phyloP scores from a whole-genome alignment of 164 flowering plant species.

The Kalanchoe fedtschenkoi region DNA sequence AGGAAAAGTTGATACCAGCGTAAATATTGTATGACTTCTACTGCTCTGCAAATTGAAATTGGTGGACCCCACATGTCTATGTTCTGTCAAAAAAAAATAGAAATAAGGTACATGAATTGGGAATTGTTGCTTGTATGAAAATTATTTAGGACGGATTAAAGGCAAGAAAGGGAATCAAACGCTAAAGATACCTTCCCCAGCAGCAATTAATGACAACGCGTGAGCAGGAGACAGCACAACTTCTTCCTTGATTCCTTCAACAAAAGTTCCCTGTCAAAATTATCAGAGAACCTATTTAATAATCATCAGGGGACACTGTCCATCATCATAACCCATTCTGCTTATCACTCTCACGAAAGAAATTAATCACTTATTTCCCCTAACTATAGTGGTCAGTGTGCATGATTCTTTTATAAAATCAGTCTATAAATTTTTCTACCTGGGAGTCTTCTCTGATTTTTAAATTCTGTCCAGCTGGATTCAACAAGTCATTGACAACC shows the following conservation, averaged over 20 bases:
- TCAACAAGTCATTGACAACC: conserved; percentile 96
- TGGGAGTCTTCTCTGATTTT: conserved; percentile 91
- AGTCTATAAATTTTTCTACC: conserved; percentile 27
- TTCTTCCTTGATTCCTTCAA: conserved; percentile 97
- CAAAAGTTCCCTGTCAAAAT: conserved; percentile 66
- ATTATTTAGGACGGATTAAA: neutral
- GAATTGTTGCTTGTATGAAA: neutral
- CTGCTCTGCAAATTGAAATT: conserved; percentile 94
- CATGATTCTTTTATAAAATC: no score
- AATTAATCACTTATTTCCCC: no score
- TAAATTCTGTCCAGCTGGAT: conserved; percentile 92
- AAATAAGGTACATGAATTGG: neutral
- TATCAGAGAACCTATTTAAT: conserved; percentile 1
- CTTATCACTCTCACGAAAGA: no score
- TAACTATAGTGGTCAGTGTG: neutral
- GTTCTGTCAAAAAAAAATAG: conserved; percentile 49
- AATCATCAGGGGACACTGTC: neutral
- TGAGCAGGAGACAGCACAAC: conserved; percentile 97
- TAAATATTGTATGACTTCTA: conserved; percentile 97
- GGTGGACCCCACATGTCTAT: conserved; percentile 97
- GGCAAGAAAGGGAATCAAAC: neutral
- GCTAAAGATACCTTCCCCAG: conserved; percentile 75
- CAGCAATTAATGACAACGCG: conserved; percentile 90
- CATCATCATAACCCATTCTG: no score
- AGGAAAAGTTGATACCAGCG: conserved; percentile 47